Percentiles rank a stretch among this genome's conserved stretches.
These are phyloP conservation scores for Hypocreales sp. DNA, from an alignment of 2,329 filamentous ascomycete species.

Conservation along the genomic window DNA sequence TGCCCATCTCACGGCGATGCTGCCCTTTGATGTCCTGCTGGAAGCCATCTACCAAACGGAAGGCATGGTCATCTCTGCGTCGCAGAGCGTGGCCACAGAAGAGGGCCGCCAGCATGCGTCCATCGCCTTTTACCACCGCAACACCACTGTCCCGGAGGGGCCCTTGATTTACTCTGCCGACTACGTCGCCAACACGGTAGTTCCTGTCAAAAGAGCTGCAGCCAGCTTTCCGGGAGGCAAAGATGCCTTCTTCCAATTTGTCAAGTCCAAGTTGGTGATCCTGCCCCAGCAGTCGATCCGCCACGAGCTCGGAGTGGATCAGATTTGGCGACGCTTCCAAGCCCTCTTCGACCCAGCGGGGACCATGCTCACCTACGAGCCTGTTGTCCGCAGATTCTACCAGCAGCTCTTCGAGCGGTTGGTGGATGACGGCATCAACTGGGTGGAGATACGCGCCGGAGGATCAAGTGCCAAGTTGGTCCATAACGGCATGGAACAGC, in stretches of 20 bases:
- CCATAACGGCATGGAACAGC: not conserved
- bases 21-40: not conserved
- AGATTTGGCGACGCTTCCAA: not conserved
- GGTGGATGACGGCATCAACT: not conserved
- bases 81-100: not conserved
- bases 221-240: not conserved
- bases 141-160: not conserved
- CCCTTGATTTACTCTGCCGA: not conserved
- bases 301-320: not conserved
- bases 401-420: not conserved
- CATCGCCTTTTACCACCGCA: not conserved
- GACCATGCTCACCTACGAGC: not conserved
- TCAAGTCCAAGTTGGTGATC: slow-evolving; percentile 1
- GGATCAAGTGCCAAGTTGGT: not conserved
- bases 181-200: not conserved
- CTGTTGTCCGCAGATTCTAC: slow-evolving; percentile 1
- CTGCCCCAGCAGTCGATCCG: not conserved
- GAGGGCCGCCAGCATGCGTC: not conserved
- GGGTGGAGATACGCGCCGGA: not conserved
- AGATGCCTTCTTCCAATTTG: not conserved
- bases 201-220: not conserved
- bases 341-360: not conserved
- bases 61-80: slow-evolving; percentile 1
- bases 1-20: slow-evolving; percentile 1
- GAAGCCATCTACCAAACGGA: not conserved